phyloP scores from a whole-genome alignment of 106 monocot genomes.

The Dendrobium officinale region DNA sequence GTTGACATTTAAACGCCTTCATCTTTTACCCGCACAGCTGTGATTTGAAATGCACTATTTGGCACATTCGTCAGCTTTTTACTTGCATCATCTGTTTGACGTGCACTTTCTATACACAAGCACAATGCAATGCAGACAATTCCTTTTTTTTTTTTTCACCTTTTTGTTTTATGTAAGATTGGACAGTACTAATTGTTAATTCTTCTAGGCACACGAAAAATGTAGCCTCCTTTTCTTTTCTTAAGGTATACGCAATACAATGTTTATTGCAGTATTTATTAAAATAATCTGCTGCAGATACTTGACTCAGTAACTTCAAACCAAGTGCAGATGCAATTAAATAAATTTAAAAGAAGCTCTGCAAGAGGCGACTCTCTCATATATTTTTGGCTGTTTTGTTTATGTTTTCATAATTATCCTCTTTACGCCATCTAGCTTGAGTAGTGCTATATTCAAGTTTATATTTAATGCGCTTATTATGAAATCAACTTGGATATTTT shows the following conservation, averaged over 20 bases:
- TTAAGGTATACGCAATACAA: not conserved
- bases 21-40: not conserved
- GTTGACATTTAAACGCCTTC: not conserved
- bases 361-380: not conserved
- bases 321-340: not conserved
- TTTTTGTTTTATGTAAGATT: not conserved
- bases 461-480: not conserved
- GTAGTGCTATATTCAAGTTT: not conserved
- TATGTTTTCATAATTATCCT: not conserved
- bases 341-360: not conserved
- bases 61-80: not conserved
- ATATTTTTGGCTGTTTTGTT: not conserved
- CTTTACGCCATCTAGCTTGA: not conserved
- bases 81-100: not conserved
- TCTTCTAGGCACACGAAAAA: not conserved
- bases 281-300: not conserved
- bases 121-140: not conserved
- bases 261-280: not conserved
- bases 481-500: not conserved
- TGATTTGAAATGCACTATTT: not conserved
- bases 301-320: not conserved
- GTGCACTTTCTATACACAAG: not conserved
- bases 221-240: not conserved
- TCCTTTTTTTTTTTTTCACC: not conserved
- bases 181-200: not conserved